Percentiles rank a stretch among this genome's conserved stretches.
phyloP scores from a whole-genome alignment of 345 rosid genomes.

The Eucalyptus fibrosa region DNA sequence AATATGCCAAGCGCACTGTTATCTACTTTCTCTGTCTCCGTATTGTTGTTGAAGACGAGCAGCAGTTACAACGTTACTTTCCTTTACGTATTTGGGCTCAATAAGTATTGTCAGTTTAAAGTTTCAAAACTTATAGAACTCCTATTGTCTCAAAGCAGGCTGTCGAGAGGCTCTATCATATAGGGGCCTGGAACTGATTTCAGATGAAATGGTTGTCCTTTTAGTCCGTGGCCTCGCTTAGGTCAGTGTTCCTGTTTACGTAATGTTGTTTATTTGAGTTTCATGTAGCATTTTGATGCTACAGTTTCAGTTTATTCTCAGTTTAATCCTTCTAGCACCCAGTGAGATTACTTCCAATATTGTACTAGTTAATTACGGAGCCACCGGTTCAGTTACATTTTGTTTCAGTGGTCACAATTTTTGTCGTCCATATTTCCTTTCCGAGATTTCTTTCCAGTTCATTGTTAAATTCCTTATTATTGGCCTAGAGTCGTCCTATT shows the following conservation, averaged over 20 bases:
- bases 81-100: constrained; percentile 41
- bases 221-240: constrained; percentile 61
- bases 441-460: background rate
- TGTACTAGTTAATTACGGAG: constrained; percentile 4
- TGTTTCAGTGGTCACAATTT: background rate
- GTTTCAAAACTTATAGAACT: constrained; percentile 53
- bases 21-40: background rate
- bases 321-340: constrained; percentile 17
- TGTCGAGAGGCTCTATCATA: constrained; percentile 86
- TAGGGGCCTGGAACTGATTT: constrained; percentile 97
- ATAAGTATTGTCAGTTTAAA: constrained; percentile 25
- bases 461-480: background rate
- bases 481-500: background rate
- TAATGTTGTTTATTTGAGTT: constrained; percentile 40
- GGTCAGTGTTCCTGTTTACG: constrained; percentile 86
- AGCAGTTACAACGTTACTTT: constrained; percentile 38
- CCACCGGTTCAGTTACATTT: background rate
- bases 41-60: constrained; percentile 25
- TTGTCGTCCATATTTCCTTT: background rate
- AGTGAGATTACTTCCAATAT: constrained; percentile 11
- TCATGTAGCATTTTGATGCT: constrained; percentile 43
- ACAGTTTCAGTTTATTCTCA: constrained; percentile 24
- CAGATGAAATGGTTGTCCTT: constrained; percentile 79
- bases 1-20: background rate
- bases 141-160: constrained; percentile 95